phyloP scores from a whole-genome alignment of 2,329 filamentous ascomycete genomes.

The Nigrograna mackinnonii region DNA sequence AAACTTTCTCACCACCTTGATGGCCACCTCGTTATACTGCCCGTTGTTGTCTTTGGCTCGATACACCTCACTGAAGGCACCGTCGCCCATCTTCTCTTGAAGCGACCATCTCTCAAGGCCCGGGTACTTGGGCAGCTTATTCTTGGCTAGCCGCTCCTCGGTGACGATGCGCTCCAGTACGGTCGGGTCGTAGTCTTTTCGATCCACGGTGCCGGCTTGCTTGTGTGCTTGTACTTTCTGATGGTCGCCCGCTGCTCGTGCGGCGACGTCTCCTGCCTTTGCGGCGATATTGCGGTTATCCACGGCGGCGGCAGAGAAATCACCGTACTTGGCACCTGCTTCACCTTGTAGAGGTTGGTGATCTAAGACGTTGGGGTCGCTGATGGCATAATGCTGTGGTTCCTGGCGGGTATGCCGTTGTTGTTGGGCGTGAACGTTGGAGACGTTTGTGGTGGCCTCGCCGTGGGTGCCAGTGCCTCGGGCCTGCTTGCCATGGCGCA shows the following conservation, averaged over 20 bases:
- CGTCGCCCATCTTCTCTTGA: constrained; percentile 97
- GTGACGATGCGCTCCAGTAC: constrained; percentile 85
- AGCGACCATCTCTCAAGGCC: constrained; percentile 85
- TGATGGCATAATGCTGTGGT: constrained; percentile 60
- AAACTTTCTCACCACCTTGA: constrained; percentile 98
- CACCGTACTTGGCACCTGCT: constrained; percentile 49
- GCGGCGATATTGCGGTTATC: constrained; percentile 68
- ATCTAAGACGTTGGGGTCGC: constrained; percentile 64
- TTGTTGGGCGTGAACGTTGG: constrained; percentile 66
- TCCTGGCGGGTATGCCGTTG: constrained; percentile 58
- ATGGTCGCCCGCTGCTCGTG: constrained; percentile 64
- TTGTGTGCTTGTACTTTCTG: constrained; percentile 56
- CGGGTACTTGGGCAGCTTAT: constrained; percentile 84
- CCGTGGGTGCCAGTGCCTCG: constrained; percentile 65
- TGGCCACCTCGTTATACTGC: constrained; percentile 79
- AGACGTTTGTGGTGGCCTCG: constrained; percentile 66
- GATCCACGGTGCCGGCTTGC: constrained; percentile 52
- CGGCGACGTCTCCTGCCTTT: constrained; percentile 68
- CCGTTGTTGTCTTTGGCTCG: constrained; percentile 77
- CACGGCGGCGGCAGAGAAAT: constrained; percentile 66
- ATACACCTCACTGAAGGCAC: constrained; percentile 98
- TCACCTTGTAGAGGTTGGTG: constrained; percentile 58
- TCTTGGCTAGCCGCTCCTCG: constrained; percentile 84
- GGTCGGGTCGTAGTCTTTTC: constrained; percentile 58
- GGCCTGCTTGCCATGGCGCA: constrained; percentile 96